Percentiles rank a stretch among this genome's conserved stretches.
phyloP scores from a whole-genome alignment of 176 grass and related monocot genomes.

The Phyllostachys edulis region DNA sequence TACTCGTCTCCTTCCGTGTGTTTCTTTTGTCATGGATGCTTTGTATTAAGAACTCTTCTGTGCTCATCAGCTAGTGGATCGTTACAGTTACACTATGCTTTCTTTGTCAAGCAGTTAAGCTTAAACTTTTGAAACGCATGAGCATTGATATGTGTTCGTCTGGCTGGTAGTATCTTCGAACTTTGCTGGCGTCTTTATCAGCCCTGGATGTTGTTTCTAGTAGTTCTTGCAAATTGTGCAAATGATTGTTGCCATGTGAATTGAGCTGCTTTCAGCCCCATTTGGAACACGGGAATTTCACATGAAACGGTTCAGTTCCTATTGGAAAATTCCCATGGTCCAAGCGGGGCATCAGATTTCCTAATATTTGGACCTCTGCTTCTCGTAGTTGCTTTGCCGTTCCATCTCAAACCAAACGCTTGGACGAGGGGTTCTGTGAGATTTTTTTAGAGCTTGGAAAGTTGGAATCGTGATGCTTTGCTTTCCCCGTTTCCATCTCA shows the following conservation, averaged over 20 bases:
- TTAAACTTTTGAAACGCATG: neutral
- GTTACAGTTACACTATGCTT: neutral
- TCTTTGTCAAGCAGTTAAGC: neutral
- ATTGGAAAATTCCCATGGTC: no score
- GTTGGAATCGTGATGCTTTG: no score
- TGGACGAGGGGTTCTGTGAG: no score
- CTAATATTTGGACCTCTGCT: no score
- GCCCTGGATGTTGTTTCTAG: neutral
- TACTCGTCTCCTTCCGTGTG: neutral
- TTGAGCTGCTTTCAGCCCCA: neutral
- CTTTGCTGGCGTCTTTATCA: no score
- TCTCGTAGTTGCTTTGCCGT: no score
- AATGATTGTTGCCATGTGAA: neutral
- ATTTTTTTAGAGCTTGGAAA: no score
- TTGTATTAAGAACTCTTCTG: neutral
- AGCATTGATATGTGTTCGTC: neutral
- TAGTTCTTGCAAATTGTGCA: neutral
- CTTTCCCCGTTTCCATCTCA: neutral
- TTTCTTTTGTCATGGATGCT: constrained; percentile 20
- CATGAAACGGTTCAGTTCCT: no score
- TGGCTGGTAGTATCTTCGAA: no score
- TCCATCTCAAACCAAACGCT: no score
- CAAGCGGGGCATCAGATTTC: no score
- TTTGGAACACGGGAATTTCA: no score
- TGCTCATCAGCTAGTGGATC: constrained; percentile 14